Conservation (phyloP, 306 rosid species). For the Ormosia emarginata region DNA sequence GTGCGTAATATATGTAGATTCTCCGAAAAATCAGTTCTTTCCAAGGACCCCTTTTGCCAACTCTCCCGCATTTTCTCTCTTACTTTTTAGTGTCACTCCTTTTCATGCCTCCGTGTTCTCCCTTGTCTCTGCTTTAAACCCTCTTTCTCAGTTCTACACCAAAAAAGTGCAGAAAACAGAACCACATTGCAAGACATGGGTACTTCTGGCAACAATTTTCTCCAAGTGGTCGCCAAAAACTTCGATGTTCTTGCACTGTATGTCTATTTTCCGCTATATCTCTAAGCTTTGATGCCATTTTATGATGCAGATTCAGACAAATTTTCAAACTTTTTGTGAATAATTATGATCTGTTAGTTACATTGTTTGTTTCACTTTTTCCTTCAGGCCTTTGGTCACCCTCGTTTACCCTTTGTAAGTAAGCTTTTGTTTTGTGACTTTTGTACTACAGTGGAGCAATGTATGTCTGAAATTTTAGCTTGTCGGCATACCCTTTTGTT, state of each 20-base stretch:
- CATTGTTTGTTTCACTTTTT: neutral
- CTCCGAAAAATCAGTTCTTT: slow-evolving; percentile 31
- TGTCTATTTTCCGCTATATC: neutral
- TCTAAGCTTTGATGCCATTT: neutral
- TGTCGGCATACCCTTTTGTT: neutral
- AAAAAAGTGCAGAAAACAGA: neutral
- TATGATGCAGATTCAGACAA: neutral
- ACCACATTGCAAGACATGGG: slow-evolving; percentile 44
- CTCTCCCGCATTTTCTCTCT: slow-evolving; percentile 11
- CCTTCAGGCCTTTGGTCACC: slow-evolving; percentile 73
- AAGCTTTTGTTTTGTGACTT: neutral
- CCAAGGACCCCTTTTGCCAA: slow-evolving; percentile 9
- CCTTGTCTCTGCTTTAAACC: slow-evolving; percentile 3
- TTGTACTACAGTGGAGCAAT: neutral
- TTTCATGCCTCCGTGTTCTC: slow-evolving; percentile 5
- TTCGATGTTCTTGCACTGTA: slow-evolving; percentile 93
- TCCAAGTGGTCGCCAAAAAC: slow-evolving; percentile 74
- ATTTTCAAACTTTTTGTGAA: neutral
- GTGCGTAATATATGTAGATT: slow-evolving; percentile 30
- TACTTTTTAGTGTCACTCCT: slow-evolving; percentile 4
- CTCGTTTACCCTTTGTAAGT: slow-evolving; percentile 93
- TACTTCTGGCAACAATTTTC: slow-evolving; percentile 50
- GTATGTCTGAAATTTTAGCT: neutral
- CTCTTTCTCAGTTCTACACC: slow-evolving; percentile 4
- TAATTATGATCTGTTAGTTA: neutral